A percentile compares a stretch with the other conserved stretches of the same genome.
Conservation (phyloP, 208 protist genomes). For the Trypanosoma platydactyli region DNA sequence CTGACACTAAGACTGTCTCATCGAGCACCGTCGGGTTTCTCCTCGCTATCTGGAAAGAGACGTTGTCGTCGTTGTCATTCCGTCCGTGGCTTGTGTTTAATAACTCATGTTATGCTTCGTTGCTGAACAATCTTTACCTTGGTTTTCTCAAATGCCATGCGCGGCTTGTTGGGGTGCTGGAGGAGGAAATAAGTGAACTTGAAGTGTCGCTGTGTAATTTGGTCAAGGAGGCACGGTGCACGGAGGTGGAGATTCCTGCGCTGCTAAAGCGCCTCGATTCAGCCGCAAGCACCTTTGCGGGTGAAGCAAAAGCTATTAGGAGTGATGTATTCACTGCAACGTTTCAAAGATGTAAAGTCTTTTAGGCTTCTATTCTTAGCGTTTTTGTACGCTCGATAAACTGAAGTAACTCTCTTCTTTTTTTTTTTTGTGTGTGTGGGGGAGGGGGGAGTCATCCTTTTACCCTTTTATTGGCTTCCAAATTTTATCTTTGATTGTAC, state of each 20-base stretch:
- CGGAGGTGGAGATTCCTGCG: constrained; percentile 6
- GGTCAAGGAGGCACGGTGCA: constrained; percentile 8
- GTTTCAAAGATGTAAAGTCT: background rate
- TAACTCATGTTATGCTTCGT: constrained; percentile 35
- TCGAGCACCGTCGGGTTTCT: constrained; percentile 48
- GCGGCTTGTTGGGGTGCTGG: constrained; percentile 16
- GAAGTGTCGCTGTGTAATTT: constrained; percentile 32
- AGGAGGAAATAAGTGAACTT: constrained; percentile 25
- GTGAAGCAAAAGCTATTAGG: constrained; percentile 1
- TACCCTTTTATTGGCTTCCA: too few relatives aligned
- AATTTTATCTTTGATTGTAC: too few relatives aligned
- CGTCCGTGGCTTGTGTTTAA: constrained; percentile 52
- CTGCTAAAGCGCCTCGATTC: constrained; percentile 10
- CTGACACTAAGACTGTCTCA: background rate
- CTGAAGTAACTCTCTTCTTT: too few relatives aligned
- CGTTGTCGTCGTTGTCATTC: constrained; percentile 52
- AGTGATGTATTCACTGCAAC: background rate
- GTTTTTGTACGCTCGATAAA: background rate
- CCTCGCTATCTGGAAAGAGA: constrained; percentile 68
- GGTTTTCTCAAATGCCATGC: constrained; percentile 35
- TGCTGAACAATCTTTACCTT: constrained; percentile 36
- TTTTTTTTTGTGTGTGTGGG: too few relatives aligned
- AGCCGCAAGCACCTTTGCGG: constrained; percentile 7
- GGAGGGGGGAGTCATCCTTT: too few relatives aligned
- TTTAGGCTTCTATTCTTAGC: constrained; percentile 3